Evolutionary conservation across 2,329 filamentous ascomycete species (phyloP).

Genomic region (Domatiomyces globalis): DNA sequence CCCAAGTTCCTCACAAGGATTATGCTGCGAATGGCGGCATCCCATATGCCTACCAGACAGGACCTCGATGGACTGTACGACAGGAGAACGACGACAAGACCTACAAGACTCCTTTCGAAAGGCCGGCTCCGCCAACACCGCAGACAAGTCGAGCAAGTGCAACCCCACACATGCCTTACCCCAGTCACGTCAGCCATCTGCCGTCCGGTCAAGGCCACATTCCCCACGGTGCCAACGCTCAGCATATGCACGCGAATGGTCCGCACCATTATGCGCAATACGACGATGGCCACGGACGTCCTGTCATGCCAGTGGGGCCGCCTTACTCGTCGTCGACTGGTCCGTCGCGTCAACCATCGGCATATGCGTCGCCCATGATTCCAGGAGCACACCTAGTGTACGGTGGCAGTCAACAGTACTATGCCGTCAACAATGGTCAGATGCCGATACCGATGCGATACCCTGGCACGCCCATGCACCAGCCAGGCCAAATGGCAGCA

Average conservation of each 20-base stretch:
- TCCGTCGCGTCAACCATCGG: constrained; percentile 49
- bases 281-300: constrained; percentile 66
- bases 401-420: constrained; percentile 45
- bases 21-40: constrained; percentile 71
- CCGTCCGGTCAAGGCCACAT: constrained; percentile 58
- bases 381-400: constrained; percentile 58
- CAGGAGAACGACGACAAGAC: constrained; percentile 60
- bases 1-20: constrained; percentile 39
- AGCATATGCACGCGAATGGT: constrained; percentile 67
- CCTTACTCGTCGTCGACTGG: constrained; percentile 77
- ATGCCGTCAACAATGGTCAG: constrained; percentile 40
- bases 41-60: constrained; percentile 68
- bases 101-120: constrained; percentile 70
- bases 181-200: constrained; percentile 72
- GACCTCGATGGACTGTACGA: constrained; percentile 66
- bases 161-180: constrained; percentile 60
- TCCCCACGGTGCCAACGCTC: constrained; percentile 54
- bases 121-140: constrained; percentile 50
- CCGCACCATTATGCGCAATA: constrained; percentile 61
- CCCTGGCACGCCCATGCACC: constrained; percentile 53
- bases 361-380: constrained; percentile 54
- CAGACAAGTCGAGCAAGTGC: constrained; percentile 45
- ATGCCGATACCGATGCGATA: constrained; percentile 54
- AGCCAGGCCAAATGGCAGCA: constrained; percentile 56
- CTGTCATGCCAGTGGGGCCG: constrained; percentile 65